Evolutionary conservation across 2,329 filamentous ascomycete species (phyloP).

Genomic region (Cladosporium sp.): DNA sequence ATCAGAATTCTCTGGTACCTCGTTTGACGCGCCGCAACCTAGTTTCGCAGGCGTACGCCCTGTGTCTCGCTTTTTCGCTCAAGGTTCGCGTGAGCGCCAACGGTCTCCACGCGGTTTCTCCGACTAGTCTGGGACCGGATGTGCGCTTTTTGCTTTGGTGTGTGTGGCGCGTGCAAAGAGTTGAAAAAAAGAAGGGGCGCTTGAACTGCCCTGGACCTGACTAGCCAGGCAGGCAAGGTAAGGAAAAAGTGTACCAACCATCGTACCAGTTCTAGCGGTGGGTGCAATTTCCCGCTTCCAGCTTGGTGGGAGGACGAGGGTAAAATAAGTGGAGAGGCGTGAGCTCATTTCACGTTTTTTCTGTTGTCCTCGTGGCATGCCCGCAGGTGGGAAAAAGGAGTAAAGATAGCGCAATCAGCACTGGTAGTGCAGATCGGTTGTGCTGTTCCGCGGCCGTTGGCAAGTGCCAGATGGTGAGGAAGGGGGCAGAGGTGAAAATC

Average conservation of each 20-base stretch:
- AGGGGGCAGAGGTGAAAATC: neutral
- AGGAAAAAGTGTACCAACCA: neutral
- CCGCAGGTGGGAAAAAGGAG: neutral
- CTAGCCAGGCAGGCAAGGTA: neutral
- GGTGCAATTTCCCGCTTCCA: neutral
- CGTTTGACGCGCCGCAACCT: constrained; percentile 4
- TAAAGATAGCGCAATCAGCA: constrained; percentile 4
- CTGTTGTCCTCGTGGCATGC: constrained; percentile 8
- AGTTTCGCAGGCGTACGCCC: neutral
- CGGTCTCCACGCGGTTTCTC: constrained; percentile 10
- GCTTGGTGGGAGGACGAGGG: neutral
- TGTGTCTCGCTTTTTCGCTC: neutral
- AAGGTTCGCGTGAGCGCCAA: neutral
- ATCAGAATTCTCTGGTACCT: neutral
- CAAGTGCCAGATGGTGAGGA: neutral
- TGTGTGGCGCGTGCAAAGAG: no score
- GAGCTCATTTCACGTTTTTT: constrained; percentile 11
- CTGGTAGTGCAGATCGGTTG: constrained; percentile 5
- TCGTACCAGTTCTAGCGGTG: neutral
- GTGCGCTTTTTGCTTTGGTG: neutral
- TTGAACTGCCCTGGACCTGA: neutral
- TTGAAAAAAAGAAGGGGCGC: neutral
- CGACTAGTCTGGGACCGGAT: neutral
- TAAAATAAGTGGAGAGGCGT: neutral
- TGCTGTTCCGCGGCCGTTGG: neutral